Conservation (phyloP, 176 grass and related monocot genomes). For the Oryza coarctata region DNA sequence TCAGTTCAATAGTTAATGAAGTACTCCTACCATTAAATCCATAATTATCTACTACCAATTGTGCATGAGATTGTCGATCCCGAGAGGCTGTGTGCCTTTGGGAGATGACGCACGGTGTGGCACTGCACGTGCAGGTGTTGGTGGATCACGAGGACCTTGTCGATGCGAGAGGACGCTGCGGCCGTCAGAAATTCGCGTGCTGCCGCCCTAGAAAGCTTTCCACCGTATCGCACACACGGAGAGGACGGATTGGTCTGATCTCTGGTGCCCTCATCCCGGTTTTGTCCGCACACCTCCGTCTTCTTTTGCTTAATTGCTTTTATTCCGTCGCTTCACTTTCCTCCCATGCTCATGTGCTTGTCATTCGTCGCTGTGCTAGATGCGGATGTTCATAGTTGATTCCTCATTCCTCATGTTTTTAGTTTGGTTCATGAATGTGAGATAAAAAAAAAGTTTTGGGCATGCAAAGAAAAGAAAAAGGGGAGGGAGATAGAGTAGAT, state of each 20-base stretch:
- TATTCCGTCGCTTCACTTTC: not conserved
- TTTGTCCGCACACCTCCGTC: not conserved
- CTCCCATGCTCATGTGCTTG: conserved; percentile 14
- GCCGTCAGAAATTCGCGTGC: not conserved
- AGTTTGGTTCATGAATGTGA: too few relatives aligned
- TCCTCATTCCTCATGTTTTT: too few relatives aligned
- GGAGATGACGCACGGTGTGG: not conserved
- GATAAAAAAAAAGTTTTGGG: too few relatives aligned
- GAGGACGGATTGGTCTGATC: not conserved
- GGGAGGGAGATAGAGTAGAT: too few relatives aligned
- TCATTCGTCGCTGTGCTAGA: not conserved
- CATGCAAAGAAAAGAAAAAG: too few relatives aligned
- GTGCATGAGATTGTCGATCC: too few relatives aligned
- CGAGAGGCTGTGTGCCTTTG: too few relatives aligned
- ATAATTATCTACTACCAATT: too few relatives aligned
- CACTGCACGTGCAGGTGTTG: conserved; percentile 17
- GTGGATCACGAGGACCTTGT: conserved; percentile 33
- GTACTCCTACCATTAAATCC: too few relatives aligned
- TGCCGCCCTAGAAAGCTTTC: not conserved
- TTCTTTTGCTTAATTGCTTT: conserved; percentile 19
- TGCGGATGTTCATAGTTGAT: not conserved
- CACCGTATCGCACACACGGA: too few relatives aligned
- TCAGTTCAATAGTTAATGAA: too few relatives aligned
- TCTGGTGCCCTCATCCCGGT: not conserved
- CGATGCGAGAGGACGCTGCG: conserved; percentile 21